A percentile compares a stretch with the other conserved stretches of the same genome.
Evolutionary conservation across 2,329 filamentous ascomycete species (phyloP).

Genomic region (Penicillium hordei): DNA sequence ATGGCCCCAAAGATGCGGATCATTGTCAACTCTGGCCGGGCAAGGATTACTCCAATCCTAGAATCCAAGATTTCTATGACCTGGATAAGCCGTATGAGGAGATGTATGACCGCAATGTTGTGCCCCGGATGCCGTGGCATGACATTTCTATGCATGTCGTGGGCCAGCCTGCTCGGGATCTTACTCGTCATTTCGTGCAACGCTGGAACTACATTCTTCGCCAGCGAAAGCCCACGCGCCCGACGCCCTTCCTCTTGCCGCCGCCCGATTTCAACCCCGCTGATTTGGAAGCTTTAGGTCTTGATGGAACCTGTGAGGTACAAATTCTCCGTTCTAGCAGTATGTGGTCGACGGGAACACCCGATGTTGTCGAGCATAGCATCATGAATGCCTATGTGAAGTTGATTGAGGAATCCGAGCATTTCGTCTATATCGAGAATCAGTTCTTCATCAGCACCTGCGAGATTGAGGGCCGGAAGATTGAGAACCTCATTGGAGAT

Average conservation of each 20-base stretch:
- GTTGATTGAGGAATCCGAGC: constrained; percentile 90
- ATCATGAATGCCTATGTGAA: constrained; percentile 96
- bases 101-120: constrained; percentile 90
- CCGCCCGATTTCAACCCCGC: constrained; percentile 86
- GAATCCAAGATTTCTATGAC: constrained; percentile 91
- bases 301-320: constrained; percentile 93
- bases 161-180: constrained; percentile 87
- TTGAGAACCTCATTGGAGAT: constrained; percentile 91
- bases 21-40: constrained; percentile 96
- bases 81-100: constrained; percentile 95
- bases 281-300: constrained; percentile 81
- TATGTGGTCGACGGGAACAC: constrained; percentile 87
- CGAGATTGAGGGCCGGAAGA: constrained; percentile 80
- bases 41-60: constrained; percentile 96
- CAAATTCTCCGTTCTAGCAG: constrained; percentile 90
- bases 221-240: constrained; percentile 87
- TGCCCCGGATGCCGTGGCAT: constrained; percentile 97
- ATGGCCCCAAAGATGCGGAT: constrained; percentile 78
- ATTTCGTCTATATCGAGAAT: constrained; percentile 98
- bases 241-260: constrained; percentile 88
- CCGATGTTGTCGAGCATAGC: constrained; percentile 81
- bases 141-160: constrained; percentile 98
- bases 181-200: constrained; percentile 95
- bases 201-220: constrained; percentile 96
- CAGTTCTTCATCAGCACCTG: constrained; percentile 97